These are phyloP conservation scores for Naganishia friedmannii DNA, from an alignment of 768 basidiomycete species.

Conservation along the genomic window DNA sequence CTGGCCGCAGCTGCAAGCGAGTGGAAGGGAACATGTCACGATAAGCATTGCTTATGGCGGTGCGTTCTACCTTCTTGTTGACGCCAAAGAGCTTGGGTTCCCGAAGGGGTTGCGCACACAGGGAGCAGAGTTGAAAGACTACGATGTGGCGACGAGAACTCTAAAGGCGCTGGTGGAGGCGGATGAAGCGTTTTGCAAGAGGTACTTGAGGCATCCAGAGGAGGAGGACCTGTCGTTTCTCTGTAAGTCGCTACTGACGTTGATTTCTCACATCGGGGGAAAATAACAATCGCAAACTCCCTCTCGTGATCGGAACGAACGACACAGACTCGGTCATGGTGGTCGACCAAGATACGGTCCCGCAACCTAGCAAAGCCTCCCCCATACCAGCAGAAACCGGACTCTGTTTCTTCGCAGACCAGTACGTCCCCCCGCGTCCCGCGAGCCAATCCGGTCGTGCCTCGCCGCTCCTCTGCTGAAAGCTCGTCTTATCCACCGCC, in stretches of 20 bases:
- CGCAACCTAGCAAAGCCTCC: background rate
- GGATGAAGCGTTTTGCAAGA: background rate
- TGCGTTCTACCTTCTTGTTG: background rate
- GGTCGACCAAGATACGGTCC: background rate
- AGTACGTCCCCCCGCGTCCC: background rate
- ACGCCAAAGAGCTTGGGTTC: background rate
- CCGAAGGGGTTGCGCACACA: background rate
- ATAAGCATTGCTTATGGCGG: background rate
- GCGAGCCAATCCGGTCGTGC: too few species aligned
- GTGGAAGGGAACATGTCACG: background rate
- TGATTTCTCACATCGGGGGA: background rate
- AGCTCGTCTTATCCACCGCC: too few species aligned
- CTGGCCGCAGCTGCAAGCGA: slow-evolving; percentile 1
- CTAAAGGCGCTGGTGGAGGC: background rate
- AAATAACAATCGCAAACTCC: background rate
- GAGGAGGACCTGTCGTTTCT: slow-evolving; percentile 1
- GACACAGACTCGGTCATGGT: slow-evolving; percentile 1
- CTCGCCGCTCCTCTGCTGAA: too few species aligned
- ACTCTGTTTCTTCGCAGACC: slow-evolving; percentile 4
- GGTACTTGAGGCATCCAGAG: background rate
- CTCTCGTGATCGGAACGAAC: too few species aligned
- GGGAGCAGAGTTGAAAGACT: background rate
- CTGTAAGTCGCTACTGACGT: background rate
- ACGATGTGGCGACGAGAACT: background rate
- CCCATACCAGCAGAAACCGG: background rate